Percentiles rank a stretch among this genome's conserved stretches.
These are phyloP conservation scores for Aureobasidium sp. DNA, from an alignment of 2,329 filamentous ascomycete genomes.

Conservation along the genomic window DNA sequence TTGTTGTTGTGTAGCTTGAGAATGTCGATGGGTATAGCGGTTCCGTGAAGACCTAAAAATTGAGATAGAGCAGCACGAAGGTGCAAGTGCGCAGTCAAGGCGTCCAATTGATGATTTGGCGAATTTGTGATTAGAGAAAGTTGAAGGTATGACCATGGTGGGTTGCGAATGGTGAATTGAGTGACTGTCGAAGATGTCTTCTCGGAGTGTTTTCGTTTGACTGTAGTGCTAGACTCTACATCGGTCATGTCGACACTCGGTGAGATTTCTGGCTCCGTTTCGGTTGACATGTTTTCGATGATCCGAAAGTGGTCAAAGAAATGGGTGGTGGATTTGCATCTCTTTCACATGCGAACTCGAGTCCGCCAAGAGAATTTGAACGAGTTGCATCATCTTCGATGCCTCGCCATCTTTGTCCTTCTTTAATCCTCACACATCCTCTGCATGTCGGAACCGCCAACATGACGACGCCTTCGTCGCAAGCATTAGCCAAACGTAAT, in stretches of 20 bases:
- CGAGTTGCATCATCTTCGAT: slow-evolving; percentile 2
- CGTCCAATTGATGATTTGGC: slow-evolving; percentile 54
- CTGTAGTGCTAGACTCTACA: not conserved
- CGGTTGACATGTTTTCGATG: slow-evolving; percentile 7
- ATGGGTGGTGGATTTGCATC: slow-evolving; percentile 13
- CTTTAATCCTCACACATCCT: not conserved
- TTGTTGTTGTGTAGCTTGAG: slow-evolving; percentile 64
- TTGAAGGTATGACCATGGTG: slow-evolving; percentile 47
- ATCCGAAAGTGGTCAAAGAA: too few species aligned
- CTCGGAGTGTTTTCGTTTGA: slow-evolving; percentile 22
- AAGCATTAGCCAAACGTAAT: slow-evolving; percentile 70
- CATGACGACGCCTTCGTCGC: slow-evolving; percentile 13
- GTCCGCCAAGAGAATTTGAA: not conserved
- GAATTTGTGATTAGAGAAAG: slow-evolving; percentile 36
- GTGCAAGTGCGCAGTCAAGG: slow-evolving; percentile 68
- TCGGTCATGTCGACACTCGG: slow-evolving; percentile 3
- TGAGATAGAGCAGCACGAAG: slow-evolving; percentile 69
- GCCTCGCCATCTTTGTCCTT: not conserved
- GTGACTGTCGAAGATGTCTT: slow-evolving; percentile 27
- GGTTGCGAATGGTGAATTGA: slow-evolving; percentile 43
- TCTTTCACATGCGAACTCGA: not conserved
- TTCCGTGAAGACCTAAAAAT: slow-evolving; percentile 76
- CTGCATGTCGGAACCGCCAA: slow-evolving; percentile 11
- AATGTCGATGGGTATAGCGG: slow-evolving; percentile 74
- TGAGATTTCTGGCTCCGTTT: not conserved